These are phyloP conservation scores for Eucommia ulmoides DNA, from an alignment of 257 asterid species.

Conservation along the genomic window DNA sequence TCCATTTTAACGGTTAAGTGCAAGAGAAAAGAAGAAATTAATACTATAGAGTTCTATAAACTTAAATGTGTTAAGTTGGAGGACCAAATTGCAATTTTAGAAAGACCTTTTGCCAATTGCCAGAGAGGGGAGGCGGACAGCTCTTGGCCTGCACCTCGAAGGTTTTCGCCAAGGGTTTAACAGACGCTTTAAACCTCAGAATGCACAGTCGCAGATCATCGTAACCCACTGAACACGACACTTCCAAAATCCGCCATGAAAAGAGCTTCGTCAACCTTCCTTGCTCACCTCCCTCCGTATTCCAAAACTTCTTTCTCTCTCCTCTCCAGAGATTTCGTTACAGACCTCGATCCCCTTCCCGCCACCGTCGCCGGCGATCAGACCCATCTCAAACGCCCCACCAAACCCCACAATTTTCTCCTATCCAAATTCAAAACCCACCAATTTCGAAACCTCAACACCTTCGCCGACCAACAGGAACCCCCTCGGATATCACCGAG, in stretches of 20 bases:
- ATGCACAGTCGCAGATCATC: too few relatives aligned
- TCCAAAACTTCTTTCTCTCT: conserved; percentile 19
- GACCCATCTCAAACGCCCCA: conserved; percentile 23
- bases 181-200: too few relatives aligned
- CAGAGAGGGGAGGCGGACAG: too few relatives aligned
- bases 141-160: too few relatives aligned
- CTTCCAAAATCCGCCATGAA: conserved; percentile 59
- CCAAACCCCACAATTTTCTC: conserved; percentile 23
- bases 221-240: too few relatives aligned
- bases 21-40: too few relatives aligned
- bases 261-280: conserved; percentile 42
- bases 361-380: conserved; percentile 3
- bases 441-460: conserved; percentile 26
- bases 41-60: too few relatives aligned
- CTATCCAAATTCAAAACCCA: conserved; percentile 13
- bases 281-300: conserved; percentile 26
- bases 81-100: too few relatives aligned
- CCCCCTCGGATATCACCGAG: conserved; percentile 41
- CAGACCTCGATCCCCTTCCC: conserved; percentile 11
- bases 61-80: too few relatives aligned
- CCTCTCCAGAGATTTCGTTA: conserved; percentile 16
- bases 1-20: too few relatives aligned
- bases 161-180: too few relatives aligned
- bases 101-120: too few relatives aligned
- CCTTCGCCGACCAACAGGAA: conserved; percentile 26